Conservation (phyloP, 305 asterid genomes). For the Solanum hybrid region DNA sequence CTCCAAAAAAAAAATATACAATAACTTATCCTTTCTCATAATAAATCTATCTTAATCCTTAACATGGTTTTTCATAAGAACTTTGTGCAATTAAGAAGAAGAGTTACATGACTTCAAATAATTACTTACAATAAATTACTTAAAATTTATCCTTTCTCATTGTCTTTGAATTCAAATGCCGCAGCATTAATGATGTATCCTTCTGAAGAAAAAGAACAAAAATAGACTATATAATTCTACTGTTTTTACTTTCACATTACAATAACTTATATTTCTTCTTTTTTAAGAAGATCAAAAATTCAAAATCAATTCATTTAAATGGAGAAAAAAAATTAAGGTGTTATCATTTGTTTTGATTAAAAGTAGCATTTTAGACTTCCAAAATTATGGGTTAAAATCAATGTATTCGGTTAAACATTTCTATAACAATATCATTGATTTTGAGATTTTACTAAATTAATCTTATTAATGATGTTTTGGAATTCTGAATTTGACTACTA, state of each 20-base stretch:
- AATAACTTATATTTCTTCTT: background rate
- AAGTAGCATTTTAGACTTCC: background rate
- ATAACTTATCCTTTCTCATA: background rate
- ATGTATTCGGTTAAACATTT: background rate
- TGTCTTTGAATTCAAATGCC: background rate
- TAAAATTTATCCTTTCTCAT: too few relatives aligned
- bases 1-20: too few relatives aligned
- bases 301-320: background rate
- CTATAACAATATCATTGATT: background rate
- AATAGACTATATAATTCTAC: background rate
- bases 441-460: too few relatives aligned
- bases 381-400: background rate
- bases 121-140: too few relatives aligned
- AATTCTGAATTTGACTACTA: background rate
- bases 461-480: too few relatives aligned
- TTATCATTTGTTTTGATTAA: background rate
- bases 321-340: background rate
- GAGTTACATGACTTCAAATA: background rate
- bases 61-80: too few relatives aligned
- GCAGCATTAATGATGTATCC: background rate
- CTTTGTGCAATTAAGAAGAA: background rate
- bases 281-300: background rate
- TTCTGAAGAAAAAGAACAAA: too few relatives aligned
- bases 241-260: background rate
- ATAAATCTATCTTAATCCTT: background rate